Conservation (phyloP, 2,329 filamentous ascomycete genomes). For the Ophioceras dolichostomum region DNA sequence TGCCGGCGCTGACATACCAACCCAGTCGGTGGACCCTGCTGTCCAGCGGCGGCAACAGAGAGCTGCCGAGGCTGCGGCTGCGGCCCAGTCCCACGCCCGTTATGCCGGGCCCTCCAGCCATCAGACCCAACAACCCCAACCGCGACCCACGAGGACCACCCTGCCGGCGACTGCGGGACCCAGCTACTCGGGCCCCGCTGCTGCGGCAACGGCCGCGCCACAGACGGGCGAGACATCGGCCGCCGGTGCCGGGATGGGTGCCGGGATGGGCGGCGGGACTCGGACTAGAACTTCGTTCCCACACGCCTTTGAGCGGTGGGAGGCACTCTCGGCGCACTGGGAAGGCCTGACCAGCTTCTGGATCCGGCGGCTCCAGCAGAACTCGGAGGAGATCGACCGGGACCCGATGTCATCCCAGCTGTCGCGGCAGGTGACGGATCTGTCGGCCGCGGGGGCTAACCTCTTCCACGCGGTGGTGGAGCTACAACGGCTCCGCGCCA, state of each 20-base stretch:
- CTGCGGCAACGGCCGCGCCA: constrained; percentile 4
- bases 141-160: constrained; percentile 1
- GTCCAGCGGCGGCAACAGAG: constrained; percentile 20
- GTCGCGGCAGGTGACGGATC: constrained; percentile 85
- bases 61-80: constrained; percentile 15
- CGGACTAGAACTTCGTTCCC: constrained; percentile 65
- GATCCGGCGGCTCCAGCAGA: constrained; percentile 86
- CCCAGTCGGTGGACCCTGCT: constrained; percentile 19
- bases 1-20: constrained; percentile 16
- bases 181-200: constrained; percentile 5
- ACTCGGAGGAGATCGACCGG: constrained; percentile 70
- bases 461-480: constrained; percentile 97
- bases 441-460: constrained; percentile 95
- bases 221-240: constrained; percentile 20
- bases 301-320: constrained; percentile 96
- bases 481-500: constrained; percentile 82
- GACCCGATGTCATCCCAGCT: constrained; percentile 81
- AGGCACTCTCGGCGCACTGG: constrained; percentile 94
- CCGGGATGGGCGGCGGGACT: constrained; percentile 13
- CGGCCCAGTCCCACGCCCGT: constrained; percentile 4
- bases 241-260: constrained; percentile 11
- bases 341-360: constrained; percentile 95
- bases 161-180: background rate
- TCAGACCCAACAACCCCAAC: constrained; percentile 5
- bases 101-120: too few species aligned